Percentiles rank a stretch among this genome's conserved stretches.
phyloP scores from a whole-genome alignment of 345 rosid species.

The Odontarrhena argentea region DNA sequence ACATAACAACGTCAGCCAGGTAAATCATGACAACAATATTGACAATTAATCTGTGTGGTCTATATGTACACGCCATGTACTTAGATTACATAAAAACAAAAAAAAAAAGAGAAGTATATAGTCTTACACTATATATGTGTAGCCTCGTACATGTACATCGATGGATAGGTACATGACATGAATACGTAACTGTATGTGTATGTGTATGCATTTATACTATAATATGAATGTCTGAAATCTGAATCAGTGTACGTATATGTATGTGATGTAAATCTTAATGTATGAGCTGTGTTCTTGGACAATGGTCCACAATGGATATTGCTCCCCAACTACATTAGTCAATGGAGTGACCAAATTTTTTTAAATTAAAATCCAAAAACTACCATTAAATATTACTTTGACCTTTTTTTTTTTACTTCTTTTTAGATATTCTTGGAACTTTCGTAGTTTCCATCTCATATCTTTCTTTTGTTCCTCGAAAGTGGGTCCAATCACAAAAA shows the following conservation, averaged over 20 bases:
- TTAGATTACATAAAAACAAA: not conserved
- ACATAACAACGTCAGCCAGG: not conserved
- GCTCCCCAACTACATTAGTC: constrained; percentile 47
- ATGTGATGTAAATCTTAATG: constrained; percentile 26
- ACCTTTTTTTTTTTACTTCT: constrained; percentile 35
- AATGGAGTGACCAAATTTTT: constrained; percentile 27
- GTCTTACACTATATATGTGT: not conserved
- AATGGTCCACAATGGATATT: constrained; percentile 40
- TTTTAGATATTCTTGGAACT: constrained; percentile 37
- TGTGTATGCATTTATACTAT: constrained; percentile 9
- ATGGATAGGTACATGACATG: not conserved
- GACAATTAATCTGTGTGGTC: not conserved
- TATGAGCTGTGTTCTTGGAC: constrained; percentile 46
- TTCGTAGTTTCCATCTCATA: constrained; percentile 37
- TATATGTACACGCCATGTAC: not conserved
- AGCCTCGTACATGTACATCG: not conserved
- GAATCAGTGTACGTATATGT: constrained; percentile 24
- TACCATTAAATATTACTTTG: constrained; percentile 35
- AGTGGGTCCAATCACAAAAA: constrained; percentile 34
- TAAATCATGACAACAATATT: not conserved
- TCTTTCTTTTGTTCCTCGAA: constrained; percentile 25
- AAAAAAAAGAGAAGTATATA: too few species aligned
- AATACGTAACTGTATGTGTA: not conserved
- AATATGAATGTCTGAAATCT: constrained; percentile 18
- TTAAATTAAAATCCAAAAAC: constrained; percentile 30